Evolutionary conservation across 2,329 filamentous ascomycete species (phyloP).

Genomic region (Colletotrichum noveboracense): DNA sequence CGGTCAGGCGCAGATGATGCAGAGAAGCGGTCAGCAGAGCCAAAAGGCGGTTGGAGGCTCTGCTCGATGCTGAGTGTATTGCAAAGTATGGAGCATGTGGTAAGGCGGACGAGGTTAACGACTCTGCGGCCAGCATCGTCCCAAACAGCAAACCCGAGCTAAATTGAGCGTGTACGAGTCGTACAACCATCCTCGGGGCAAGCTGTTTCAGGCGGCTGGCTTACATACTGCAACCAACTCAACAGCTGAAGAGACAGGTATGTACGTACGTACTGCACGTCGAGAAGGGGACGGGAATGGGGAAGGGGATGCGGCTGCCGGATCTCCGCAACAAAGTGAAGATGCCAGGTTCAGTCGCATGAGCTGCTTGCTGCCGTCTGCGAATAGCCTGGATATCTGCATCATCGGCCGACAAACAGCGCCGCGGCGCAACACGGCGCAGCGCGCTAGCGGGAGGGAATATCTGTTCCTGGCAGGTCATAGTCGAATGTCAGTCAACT

Average conservation of each 20-base stretch:
- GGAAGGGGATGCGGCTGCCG: neutral
- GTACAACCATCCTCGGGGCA: neutral
- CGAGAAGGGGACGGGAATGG: neutral
- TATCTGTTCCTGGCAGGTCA: neutral
- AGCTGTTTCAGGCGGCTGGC: slow-evolving; percentile 11
- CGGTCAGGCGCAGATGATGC: neutral
- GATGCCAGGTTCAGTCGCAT: neutral
- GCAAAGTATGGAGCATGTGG: neutral
- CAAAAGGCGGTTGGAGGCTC: neutral
- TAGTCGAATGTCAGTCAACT: neutral
- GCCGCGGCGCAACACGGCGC: neutral
- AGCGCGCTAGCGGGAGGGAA: neutral
- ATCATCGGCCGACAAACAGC: neutral
- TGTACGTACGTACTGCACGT: neutral
- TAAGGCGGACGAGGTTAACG: neutral
- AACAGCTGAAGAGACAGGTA: neutral
- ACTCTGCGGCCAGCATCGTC: neutral
- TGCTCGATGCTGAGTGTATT: neutral
- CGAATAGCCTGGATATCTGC: neutral
- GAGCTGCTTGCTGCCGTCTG: neutral
- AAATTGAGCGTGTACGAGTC: slow-evolving; percentile 6
- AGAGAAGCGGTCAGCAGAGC: slow-evolving; percentile 3
- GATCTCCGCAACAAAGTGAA: neutral
- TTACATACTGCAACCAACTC: neutral
- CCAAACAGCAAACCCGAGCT: slow-evolving; percentile 15